phyloP scores from a whole-genome alignment of 2,329 filamentous ascomycete species.

The Curvularia lunata region DNA sequence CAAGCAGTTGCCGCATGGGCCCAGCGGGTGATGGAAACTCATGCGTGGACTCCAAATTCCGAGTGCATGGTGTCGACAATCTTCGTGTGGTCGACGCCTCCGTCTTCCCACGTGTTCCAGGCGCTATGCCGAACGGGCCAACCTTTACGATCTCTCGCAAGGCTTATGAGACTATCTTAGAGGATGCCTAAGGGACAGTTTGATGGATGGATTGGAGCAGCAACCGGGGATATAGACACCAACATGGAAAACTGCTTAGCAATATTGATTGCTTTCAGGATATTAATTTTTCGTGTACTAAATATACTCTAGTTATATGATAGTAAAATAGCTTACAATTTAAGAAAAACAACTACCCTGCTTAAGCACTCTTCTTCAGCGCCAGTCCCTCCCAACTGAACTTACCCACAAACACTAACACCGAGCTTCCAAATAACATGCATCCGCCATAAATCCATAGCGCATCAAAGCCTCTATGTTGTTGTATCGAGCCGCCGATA shows the following conservation, averaged over 20 bases:
- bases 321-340: too few relatives aligned
- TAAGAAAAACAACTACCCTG: background rate
- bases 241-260: too few relatives aligned
- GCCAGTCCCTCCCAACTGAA: background rate
- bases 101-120: conserved; percentile 45
- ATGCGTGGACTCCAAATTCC: conserved; percentile 52
- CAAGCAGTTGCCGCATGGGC: conserved; percentile 2
- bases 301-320: too few relatives aligned
- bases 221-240: too few relatives aligned
- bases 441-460: conserved; percentile 55
- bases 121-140: conserved; percentile 1
- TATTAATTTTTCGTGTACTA: too few relatives aligned
- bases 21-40: background rate
- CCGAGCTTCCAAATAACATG: conserved; percentile 33
- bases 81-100: conserved; percentile 68
- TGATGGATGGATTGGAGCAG: too few relatives aligned
- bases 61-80: conserved; percentile 61
- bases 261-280: too few relatives aligned
- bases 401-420: conserved; percentile 3
- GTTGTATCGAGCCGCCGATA: conserved; percentile 62
- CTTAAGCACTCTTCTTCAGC: background rate
- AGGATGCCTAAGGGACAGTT: background rate
- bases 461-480: conserved; percentile 51
- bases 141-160: conserved; percentile 6
- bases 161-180: background rate